These are phyloP conservation scores for Hypoxylon sp. DNA, from an alignment of 2,329 filamentous ascomycete genomes.

Conservation along the genomic window DNA sequence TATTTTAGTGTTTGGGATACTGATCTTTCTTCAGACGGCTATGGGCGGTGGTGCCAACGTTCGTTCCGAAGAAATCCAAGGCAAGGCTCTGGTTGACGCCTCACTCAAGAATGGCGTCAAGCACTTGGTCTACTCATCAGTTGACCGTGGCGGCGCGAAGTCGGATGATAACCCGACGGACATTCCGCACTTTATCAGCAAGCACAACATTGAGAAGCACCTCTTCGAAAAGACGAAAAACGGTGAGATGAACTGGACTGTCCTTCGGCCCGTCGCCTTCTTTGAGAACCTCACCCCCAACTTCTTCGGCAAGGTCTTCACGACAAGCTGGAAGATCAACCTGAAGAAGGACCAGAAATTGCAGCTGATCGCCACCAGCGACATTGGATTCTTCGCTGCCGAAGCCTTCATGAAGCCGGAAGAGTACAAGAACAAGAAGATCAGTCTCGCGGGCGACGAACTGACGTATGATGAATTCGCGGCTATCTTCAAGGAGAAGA, in stretches of 20 bases:
- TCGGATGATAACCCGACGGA: slow-evolving; percentile 66
- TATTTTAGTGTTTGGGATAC: background rate
- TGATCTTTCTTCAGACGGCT: slow-evolving; percentile 23
- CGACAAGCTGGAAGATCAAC: slow-evolving; percentile 53
- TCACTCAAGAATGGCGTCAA: slow-evolving; percentile 68
- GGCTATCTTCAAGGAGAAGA: slow-evolving; percentile 54
- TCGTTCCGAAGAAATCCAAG: slow-evolving; percentile 64
- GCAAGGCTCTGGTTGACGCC: slow-evolving; percentile 70
- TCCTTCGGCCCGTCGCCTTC: slow-evolving; percentile 59
- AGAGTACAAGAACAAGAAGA: slow-evolving; percentile 51
- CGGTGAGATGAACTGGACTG: slow-evolving; percentile 56
- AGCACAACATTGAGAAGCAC: slow-evolving; percentile 73
- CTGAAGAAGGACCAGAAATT: slow-evolving; percentile 54
- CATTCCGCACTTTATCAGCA: slow-evolving; percentile 73
- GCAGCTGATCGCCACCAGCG: slow-evolving; percentile 56
- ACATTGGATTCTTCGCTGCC: slow-evolving; percentile 59
- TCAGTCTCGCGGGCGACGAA: slow-evolving; percentile 61
- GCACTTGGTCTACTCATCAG: slow-evolving; percentile 73
- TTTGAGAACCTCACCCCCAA: slow-evolving; percentile 58
- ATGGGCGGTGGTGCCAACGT: slow-evolving; percentile 33
- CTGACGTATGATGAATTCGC: slow-evolving; percentile 54
- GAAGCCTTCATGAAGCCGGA: slow-evolving; percentile 55
- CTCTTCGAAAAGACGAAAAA: slow-evolving; percentile 61
- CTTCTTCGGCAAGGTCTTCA: slow-evolving; percentile 55
- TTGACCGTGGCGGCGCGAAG: slow-evolving; percentile 70